A percentile compares a stretch with the other conserved stretches of the same genome.
Conservation (phyloP, 176 grass and related monocot genomes). For the Phragmites australis region DNA sequence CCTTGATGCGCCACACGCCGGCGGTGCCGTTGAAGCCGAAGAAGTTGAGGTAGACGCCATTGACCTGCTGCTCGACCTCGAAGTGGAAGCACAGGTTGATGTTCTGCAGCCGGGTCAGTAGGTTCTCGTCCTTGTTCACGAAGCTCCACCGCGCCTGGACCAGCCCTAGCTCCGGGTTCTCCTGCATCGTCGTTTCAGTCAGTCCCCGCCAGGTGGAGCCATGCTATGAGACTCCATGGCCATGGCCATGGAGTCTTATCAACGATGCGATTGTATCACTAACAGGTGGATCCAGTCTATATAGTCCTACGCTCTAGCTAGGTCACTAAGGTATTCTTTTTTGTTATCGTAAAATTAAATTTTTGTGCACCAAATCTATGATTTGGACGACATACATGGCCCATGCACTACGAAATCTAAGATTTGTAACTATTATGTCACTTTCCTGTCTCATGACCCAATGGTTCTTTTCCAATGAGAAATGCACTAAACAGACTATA, state of each 20-base stretch:
- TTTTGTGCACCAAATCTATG: not conserved
- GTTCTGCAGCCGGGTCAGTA: constrained; percentile 93
- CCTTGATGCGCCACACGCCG: constrained; percentile 95
- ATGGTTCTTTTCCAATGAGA: not conserved
- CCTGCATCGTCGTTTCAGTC: constrained; percentile 34
- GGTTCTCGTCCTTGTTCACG: constrained; percentile 95
- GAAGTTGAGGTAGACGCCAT: constrained; percentile 90
- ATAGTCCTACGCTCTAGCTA: not conserved
- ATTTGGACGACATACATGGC: not conserved
- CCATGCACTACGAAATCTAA: constrained; percentile 11
- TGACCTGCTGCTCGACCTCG: constrained; percentile 99
- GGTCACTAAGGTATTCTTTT: not conserved
- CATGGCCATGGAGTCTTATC: not conserved
- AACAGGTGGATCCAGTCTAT: not conserved
- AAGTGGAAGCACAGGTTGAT: constrained; percentile 99
- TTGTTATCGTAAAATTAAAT: not conserved
- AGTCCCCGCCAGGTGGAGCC: not conserved
- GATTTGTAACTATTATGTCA: not conserved
- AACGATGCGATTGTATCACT: not conserved
- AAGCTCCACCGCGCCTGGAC: constrained; percentile 96
- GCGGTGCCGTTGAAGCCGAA: constrained; percentile 98
- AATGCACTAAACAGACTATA: not conserved
- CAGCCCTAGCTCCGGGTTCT: constrained; percentile 74
- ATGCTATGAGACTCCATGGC: no score
- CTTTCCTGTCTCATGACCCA: not conserved